Evolutionary conservation across 2,329 filamentous ascomycete species (phyloP).

Genomic region (Sphaerulina vaccinii): DNA sequence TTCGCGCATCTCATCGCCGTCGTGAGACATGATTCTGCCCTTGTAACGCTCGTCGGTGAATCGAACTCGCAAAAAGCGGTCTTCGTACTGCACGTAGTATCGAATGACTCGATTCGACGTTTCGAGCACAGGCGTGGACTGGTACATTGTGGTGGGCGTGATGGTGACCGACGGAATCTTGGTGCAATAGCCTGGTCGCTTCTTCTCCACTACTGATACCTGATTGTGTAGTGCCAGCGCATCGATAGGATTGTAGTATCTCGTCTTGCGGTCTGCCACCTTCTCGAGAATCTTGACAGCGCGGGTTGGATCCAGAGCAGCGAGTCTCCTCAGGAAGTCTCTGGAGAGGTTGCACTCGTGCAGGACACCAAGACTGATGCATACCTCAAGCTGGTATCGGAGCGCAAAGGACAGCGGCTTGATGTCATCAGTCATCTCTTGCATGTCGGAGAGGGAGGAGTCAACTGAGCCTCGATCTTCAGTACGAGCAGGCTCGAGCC

Average conservation of each 20-base stretch:
- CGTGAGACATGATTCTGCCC: slow-evolving; percentile 39
- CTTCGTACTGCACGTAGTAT: slow-evolving; percentile 64
- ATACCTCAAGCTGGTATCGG: slow-evolving; percentile 89
- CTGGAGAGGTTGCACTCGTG: slow-evolving; percentile 70
- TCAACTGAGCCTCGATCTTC: not conserved
- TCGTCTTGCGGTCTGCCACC: slow-evolving; percentile 62
- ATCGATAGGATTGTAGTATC: slow-evolving; percentile 67
- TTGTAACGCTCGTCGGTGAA: slow-evolving; percentile 76
- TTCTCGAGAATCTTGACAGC: slow-evolving; percentile 72
- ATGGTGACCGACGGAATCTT: slow-evolving; percentile 73
- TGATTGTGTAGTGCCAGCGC: slow-evolving; percentile 60
- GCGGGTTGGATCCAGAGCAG: slow-evolving; percentile 45
- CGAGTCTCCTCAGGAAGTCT: slow-evolving; percentile 65
- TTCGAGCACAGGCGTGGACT: slow-evolving; percentile 75
- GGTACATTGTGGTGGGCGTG: slow-evolving; percentile 80
- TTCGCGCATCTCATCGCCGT: slow-evolving; percentile 39
- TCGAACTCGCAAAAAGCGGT: slow-evolving; percentile 83
- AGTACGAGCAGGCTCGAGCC: slow-evolving; percentile 6
- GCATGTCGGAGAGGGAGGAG: slow-evolving; percentile 21
- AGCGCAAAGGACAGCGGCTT: slow-evolving; percentile 59
- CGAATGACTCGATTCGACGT: slow-evolving; percentile 85
- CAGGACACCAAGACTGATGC: slow-evolving; percentile 75
- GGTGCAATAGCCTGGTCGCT: slow-evolving; percentile 65
- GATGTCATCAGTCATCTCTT: slow-evolving; percentile 19
- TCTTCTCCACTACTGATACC: slow-evolving; percentile 32